phyloP scores from a whole-genome alignment of 2,329 filamentous ascomycete species.

The Cladobotryum mycophilum region DNA sequence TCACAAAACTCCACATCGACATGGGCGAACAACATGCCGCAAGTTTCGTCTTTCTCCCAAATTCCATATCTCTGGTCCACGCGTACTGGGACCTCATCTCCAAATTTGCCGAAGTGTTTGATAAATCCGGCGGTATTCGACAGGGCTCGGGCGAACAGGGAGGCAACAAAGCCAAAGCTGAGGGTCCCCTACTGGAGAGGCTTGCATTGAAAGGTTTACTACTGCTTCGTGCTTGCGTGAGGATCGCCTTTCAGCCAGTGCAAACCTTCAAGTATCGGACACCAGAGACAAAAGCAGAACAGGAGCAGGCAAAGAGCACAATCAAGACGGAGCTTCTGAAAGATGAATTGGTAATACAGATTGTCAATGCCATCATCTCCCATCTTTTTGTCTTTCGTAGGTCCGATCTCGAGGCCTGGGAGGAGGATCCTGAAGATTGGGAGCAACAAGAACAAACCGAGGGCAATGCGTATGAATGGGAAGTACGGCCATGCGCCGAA shows the following conservation, averaged over 20 bases:
- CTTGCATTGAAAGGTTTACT: slow-evolving; percentile 78
- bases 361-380: slow-evolving; percentile 79
- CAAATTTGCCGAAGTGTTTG: slow-evolving; percentile 69
- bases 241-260: slow-evolving; percentile 73
- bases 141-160: slow-evolving; percentile 33
- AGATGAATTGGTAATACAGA: slow-evolving; percentile 67
- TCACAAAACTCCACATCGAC: slow-evolving; percentile 84
- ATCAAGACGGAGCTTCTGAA: slow-evolving; percentile 72
- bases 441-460: slow-evolving; percentile 82
- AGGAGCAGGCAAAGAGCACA: slow-evolving; percentile 59
- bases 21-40: slow-evolving; percentile 76
- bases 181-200: slow-evolving; percentile 65
- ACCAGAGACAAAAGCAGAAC: slow-evolving; percentile 68
- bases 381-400: slow-evolving; percentile 83
- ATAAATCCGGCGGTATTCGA: slow-evolving; percentile 51
- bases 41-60: slow-evolving; percentile 75
- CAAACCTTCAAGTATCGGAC: slow-evolving; percentile 81
- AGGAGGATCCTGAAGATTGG: slow-evolving; percentile 93
- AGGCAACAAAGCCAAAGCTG: slow-evolving; percentile 43
- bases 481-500: slow-evolving; percentile 86
- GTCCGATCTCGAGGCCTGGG: slow-evolving; percentile 83
- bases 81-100: slow-evolving; percentile 82
- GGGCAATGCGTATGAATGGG: slow-evolving; percentile 84
- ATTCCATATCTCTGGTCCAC: slow-evolving; percentile 68
- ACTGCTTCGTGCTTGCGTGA: slow-evolving; percentile 73